Evolutionary conservation across 2,329 filamentous ascomycete species (phyloP), one percentile per base, ranked within the genome.

Genomic region (Salinomyces thailandicus): DNA sequence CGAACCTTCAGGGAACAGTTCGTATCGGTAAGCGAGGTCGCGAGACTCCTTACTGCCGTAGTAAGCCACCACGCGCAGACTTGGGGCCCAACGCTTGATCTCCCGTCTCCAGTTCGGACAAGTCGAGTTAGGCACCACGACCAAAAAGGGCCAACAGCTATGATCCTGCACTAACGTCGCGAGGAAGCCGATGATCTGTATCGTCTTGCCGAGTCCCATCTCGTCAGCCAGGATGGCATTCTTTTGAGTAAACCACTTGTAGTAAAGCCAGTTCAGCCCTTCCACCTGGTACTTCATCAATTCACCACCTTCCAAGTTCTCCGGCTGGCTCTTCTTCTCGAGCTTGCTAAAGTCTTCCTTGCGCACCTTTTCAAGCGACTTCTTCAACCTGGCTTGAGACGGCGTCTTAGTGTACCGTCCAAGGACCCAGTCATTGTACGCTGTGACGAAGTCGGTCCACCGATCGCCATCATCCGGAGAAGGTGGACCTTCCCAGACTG

Each of bases 61-160:
- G 56, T 91, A 96, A 0, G 86, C 81, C n/a, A 95, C 86, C 5
- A 93, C 86, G 28, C 86, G 77, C 22, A 96, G 64, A 5, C 75
- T 75, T 1, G 89, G 89, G 0, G 82, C 79, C 89, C 89, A 98
- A 48, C 83, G 79, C 63, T 93, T 93, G 59, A 96, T 85, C 57
- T 98, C 91, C 33, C 89, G 79, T 5, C 89, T 81, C 89, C 91
- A 98, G 57, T 98, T 98, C n/a, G 86, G 77, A 58, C 86, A 93
- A 0, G 91, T 98, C 0, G 89, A 80, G 54, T 96, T 96, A 0
- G 91, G 91, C 1, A 93, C 89, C 2, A 95, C 85, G 3, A 96
- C 72, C 12, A 98, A 69, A 55, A 95, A 96, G 0, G 91, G 91
- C 73, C 83, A 96, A 60, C 85, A 91, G 53, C 74, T 68, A 52